phyloP scores from a whole-genome alignment of 352 stramenopile genomes.

The Phytophthora pisi region DNA sequence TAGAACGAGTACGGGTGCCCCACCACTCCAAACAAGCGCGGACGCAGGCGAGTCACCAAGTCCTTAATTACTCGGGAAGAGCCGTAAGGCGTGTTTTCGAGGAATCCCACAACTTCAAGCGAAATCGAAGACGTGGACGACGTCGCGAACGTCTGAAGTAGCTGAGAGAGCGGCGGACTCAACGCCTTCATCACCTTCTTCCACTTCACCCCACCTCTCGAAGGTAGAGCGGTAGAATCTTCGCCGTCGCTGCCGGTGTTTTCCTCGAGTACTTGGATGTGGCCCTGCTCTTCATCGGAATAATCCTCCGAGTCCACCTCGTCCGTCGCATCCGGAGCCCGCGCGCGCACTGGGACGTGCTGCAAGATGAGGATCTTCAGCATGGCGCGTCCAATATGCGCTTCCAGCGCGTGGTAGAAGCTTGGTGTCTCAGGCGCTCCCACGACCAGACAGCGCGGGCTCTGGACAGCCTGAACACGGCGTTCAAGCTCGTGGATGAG shows the following conservation, averaged over 20 bases:
- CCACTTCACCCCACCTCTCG: constrained; percentile 24
- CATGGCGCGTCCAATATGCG: constrained; percentile 35
- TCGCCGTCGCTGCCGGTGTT: constrained; percentile 18
- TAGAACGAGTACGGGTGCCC: constrained; percentile 63
- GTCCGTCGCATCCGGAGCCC: constrained; percentile 18
- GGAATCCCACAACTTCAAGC: constrained; percentile 31
- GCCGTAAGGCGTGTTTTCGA: constrained; percentile 22
- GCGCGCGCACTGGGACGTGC: constrained; percentile 30
- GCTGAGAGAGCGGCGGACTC: constrained; percentile 34
- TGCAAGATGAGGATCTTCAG: constrained; percentile 53
- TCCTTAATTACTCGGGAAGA: constrained; percentile 22
- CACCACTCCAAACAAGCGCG: constrained; percentile 39
- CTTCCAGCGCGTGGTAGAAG: constrained; percentile 46
- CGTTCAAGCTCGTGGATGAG: constrained; percentile 18
- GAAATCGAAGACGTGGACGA: constrained; percentile 26
- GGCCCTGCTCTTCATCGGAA: constrained; percentile 56
- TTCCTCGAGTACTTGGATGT: constrained; percentile 5
- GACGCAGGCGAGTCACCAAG: constrained; percentile 29
- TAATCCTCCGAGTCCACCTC: constrained; percentile 39
- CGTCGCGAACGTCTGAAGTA: constrained; percentile 36
- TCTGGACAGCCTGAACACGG: constrained; percentile 29
- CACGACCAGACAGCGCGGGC: constrained; percentile 45
- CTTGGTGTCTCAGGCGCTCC: constrained; percentile 24
- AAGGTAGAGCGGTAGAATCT: constrained; percentile 10
- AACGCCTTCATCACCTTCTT: constrained; percentile 34